phyloP scores from a whole-genome alignment of 805 yeast genomes.

The Candida parachauliodes region DNA sequence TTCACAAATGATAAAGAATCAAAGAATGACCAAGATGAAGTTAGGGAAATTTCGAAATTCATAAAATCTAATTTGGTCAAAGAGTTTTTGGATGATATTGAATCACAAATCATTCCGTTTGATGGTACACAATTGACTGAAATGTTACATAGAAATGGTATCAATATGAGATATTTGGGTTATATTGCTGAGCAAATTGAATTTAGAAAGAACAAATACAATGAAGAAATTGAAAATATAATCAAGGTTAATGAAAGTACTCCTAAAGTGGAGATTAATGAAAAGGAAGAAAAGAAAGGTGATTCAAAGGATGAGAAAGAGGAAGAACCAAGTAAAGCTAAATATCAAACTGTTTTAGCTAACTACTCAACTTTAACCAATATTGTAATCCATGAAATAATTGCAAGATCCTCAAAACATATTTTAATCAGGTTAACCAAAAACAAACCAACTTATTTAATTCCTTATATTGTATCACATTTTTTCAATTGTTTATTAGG shows the following conservation, averaged over 20 bases:
- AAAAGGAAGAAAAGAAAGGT: slow-evolving; percentile 14
- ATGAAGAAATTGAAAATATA: slow-evolving; percentile 16
- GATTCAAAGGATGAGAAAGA: slow-evolving; percentile 20
- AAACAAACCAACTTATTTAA: slow-evolving; percentile 48
- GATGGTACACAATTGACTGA: slow-evolving; percentile 76
- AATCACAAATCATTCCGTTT: slow-evolving; percentile 60
- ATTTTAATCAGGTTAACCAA: slow-evolving; percentile 50
- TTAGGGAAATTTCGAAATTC: slow-evolving; percentile 65
- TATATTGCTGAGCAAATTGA: slow-evolving; percentile 40
- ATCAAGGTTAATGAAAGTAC: slow-evolving; percentile 23
- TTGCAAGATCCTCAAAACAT: slow-evolving; percentile 79
- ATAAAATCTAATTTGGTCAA: slow-evolving; percentile 59
- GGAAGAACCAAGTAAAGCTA: slow-evolving; percentile 29
- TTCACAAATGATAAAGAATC: slow-evolving; percentile 41
- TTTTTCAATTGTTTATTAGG: slow-evolving; percentile 73
- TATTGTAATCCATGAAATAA: slow-evolving; percentile 60
- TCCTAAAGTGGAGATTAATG: slow-evolving; percentile 22
- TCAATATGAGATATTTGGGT: slow-evolving; percentile 87
- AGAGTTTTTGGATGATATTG: slow-evolving; percentile 54
- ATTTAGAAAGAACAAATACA: slow-evolving; percentile 16
- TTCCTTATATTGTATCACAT: slow-evolving; percentile 61
- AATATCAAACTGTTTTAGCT: slow-evolving; percentile 40
- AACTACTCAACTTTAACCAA: slow-evolving; percentile 46
- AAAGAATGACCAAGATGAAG: slow-evolving; percentile 57
- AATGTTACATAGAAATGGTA: slow-evolving; percentile 74